Evolutionary conservation across 2,329 filamentous ascomycete species (phyloP).

Genomic region (Alternaria gaisen): DNA sequence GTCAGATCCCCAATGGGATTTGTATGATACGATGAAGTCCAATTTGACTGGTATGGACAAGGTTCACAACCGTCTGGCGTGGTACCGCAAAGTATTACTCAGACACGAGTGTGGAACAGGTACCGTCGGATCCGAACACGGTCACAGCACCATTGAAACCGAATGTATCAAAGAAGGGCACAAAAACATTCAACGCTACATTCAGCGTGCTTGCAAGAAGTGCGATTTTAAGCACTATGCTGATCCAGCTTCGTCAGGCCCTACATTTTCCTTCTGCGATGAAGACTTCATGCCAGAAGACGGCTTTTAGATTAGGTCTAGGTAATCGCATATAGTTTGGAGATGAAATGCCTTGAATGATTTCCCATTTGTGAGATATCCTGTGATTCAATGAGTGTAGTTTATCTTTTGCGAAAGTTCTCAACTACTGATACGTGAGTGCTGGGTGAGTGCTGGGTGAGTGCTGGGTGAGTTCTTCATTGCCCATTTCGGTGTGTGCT

Average conservation of each 20-base stretch:
- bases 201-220: not conserved
- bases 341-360: no score
- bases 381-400: no score
- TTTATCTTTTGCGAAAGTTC: no score
- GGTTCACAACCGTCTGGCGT: not conserved
- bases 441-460: no score
- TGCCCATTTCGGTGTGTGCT: no score
- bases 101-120: not conserved
- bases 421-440: no score
- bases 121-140: not conserved
- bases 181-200: not conserved
- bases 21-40: not conserved
- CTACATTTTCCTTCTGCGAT: not conserved
- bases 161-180: not conserved
- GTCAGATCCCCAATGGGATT: not conserved
- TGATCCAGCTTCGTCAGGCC: not conserved
- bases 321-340: no score
- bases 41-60: not conserved
- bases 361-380: no score
- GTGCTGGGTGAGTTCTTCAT: no score
- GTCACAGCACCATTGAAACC: no score
- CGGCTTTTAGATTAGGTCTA: no score
- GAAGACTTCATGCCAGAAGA: not conserved
- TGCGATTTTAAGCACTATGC: not conserved
- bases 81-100: conserved; percentile 1